Evolutionary conservation across 257 asterid species (phyloP).

Genomic region (Rauvolfia tetraphylla): DNA sequence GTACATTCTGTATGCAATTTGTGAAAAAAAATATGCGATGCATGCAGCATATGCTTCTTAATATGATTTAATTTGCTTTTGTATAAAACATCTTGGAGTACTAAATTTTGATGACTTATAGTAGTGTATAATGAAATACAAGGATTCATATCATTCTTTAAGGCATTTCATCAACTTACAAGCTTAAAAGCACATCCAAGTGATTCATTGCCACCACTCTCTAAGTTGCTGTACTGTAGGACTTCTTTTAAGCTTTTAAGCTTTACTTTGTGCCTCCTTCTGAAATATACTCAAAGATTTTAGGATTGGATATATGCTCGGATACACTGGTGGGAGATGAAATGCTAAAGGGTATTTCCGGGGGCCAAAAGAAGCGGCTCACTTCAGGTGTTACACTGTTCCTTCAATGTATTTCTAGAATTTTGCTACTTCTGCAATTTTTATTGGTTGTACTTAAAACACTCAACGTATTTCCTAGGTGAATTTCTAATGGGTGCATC

Average conservation of each 20-base stretch:
- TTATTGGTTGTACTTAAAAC: conserved; percentile 4
- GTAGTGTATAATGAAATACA: background rate
- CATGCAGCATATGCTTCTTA: background rate
- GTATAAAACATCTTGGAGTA: background rate
- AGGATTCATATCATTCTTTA: background rate
- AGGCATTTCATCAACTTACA: background rate
- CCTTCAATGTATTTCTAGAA: conserved; percentile 60
- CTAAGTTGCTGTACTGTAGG: background rate
- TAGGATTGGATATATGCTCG: conserved; percentile 85
- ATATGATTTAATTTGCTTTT: too few species aligned
- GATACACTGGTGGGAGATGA: conserved; percentile 92
- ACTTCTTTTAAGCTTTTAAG: conserved; percentile 16
- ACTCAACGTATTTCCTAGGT: conserved; percentile 45
- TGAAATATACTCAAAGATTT: conserved; percentile 68
- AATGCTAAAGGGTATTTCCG: conserved; percentile 93
- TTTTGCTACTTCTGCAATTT: conserved; percentile 10
- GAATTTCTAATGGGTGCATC: conserved; percentile 78
- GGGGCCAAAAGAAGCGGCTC: conserved; percentile 92
- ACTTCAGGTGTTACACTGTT: conserved; percentile 56
- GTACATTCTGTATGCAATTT: background rate
- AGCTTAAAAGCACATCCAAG: background rate
- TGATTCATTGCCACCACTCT: background rate
- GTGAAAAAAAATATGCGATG: background rate
- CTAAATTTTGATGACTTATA: background rate
- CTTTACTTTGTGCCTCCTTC: conserved; percentile 27